These are phyloP conservation scores for Zalerion maritima DNA, from an alignment of 495 filamentous ascomycete species.

Conservation along the genomic window DNA sequence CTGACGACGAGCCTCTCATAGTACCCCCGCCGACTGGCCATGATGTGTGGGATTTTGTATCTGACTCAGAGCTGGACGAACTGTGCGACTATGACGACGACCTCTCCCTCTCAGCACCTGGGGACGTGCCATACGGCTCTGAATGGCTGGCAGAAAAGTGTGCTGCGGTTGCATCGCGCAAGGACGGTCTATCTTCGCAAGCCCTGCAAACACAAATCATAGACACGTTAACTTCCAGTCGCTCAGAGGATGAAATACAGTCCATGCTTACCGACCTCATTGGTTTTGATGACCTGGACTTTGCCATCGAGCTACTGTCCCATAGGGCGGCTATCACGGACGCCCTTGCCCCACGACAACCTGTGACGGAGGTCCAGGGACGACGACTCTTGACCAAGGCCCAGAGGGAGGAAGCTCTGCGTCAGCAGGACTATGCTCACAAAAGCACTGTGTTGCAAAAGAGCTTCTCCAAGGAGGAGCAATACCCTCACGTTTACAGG, in stretches of 20 bases:
- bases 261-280: conserved; percentile 80
- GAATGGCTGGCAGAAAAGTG: conserved; percentile 57
- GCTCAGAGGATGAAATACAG: conserved; percentile 69
- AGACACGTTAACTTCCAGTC: conserved; percentile 49
- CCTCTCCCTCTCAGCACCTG: conserved; percentile 8
- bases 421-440: conserved; percentile 62
- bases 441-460: conserved; percentile 59
- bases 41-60: conserved; percentile 84
- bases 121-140: conserved; percentile 23
- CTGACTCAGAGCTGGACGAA: conserved; percentile 49
- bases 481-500: conserved; percentile 91
- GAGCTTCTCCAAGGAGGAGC: conserved; percentile 39
- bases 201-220: conserved; percentile 58
- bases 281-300: conserved; percentile 81
- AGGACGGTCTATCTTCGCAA: conserved; percentile 43
- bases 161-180: conserved; percentile 39
- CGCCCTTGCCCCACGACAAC: conserved; percentile 16
- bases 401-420: conserved; percentile 63
- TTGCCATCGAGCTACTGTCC: conserved; percentile 69
- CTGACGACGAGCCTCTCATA: conserved; percentile 9
- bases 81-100: conserved; percentile 23
- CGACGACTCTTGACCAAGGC: conserved; percentile 53
- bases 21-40: conserved; percentile 47
- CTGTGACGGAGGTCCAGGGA: conserved; percentile 36
- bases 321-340: conserved; percentile 50